A percentile compares a stretch with the other conserved stretches of the same genome.
Evolutionary conservation across 2,329 filamentous ascomycete species (phyloP).

Genomic region (Anisogramma anomala): DNA sequence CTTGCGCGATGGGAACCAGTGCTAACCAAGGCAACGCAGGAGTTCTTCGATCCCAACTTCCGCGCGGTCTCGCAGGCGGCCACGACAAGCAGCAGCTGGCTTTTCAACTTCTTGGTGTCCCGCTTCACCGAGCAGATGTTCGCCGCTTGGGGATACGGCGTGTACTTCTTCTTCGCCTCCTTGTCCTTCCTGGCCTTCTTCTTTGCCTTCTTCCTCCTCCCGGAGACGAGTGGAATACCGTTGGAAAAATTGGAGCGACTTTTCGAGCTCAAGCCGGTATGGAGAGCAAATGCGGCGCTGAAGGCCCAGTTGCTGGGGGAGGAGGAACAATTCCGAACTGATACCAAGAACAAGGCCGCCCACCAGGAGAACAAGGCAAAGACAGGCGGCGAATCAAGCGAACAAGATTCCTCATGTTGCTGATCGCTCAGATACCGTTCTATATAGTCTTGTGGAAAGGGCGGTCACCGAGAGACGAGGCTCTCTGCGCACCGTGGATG

Average conservation of each 20-base stretch:
- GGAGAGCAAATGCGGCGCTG: constrained; percentile 31
- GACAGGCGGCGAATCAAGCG: not conserved
- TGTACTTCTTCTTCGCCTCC: constrained; percentile 58
- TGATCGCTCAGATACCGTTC: constrained; percentile 84
- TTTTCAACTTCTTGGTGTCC: constrained; percentile 58
- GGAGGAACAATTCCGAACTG: constrained; percentile 24
- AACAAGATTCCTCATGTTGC: not conserved
- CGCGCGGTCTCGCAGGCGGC: constrained; percentile 60
- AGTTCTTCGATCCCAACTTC: constrained; percentile 66
- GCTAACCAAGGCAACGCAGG: constrained; percentile 19
- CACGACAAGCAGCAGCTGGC: constrained; percentile 61
- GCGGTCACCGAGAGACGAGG: constrained; percentile 50
- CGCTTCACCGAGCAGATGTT: constrained; percentile 59
- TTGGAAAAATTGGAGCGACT: constrained; percentile 54
- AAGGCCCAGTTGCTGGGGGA: constrained; percentile 31
- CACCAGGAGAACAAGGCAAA: constrained; percentile 1
- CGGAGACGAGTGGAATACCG: constrained; percentile 55
- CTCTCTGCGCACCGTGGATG: constrained; percentile 45
- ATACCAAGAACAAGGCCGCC: not conserved
- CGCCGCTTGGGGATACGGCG: constrained; percentile 44
- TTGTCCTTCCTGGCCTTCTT: constrained; percentile 46
- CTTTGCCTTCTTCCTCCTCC: constrained; percentile 52
- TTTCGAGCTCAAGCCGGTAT: constrained; percentile 38
- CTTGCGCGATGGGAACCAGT: not conserved
- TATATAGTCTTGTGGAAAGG: constrained; percentile 60